Conservation (phyloP, 2,329 filamentous ascomycete species). For the Beauveria medogensis region DNA sequence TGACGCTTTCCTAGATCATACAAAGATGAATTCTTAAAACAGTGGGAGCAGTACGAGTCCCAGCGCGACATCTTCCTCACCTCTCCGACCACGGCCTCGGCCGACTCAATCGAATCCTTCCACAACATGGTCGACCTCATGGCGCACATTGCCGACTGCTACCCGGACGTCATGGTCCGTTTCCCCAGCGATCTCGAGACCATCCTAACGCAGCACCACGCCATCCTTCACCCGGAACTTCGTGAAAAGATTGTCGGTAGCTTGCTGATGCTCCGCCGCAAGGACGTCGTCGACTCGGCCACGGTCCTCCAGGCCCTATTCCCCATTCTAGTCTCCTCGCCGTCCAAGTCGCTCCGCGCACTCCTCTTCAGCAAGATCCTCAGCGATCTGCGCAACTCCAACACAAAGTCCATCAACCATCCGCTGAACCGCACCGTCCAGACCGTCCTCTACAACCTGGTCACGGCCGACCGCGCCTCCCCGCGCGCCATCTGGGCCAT, state of each 20-base stretch:
- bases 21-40: conserved; percentile 76
- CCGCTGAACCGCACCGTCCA: conserved; percentile 89
- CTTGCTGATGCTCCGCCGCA: conserved; percentile 77
- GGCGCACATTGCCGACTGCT: conserved; percentile 88
- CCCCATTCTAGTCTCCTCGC: conserved; percentile 83
- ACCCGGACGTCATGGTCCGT: conserved; percentile 66
- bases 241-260: conserved; percentile 92
- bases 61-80: conserved; percentile 87
- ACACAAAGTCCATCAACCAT: conserved; percentile 83
- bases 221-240: conserved; percentile 71
- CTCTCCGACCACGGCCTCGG: conserved; percentile 68
- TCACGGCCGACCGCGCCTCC: conserved; percentile 77
- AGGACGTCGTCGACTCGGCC: conserved; percentile 83
- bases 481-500: conserved; percentile 91
- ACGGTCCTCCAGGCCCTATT: conserved; percentile 85
- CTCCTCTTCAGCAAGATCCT: conserved; percentile 85
- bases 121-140: conserved; percentile 90
- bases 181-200: conserved; percentile 77
- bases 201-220: conserved; percentile 76
- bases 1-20: conserved; percentile 56
- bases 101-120: conserved; percentile 73
- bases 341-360: conserved; percentile 78
- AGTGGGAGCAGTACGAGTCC: conserved; percentile 87
- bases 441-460: conserved; percentile 83
- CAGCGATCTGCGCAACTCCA: conserved; percentile 80